Evolutionary conservation across 2,329 filamentous ascomycete species (phyloP).

Genomic region (Thielaviopsis punctulata): DNA sequence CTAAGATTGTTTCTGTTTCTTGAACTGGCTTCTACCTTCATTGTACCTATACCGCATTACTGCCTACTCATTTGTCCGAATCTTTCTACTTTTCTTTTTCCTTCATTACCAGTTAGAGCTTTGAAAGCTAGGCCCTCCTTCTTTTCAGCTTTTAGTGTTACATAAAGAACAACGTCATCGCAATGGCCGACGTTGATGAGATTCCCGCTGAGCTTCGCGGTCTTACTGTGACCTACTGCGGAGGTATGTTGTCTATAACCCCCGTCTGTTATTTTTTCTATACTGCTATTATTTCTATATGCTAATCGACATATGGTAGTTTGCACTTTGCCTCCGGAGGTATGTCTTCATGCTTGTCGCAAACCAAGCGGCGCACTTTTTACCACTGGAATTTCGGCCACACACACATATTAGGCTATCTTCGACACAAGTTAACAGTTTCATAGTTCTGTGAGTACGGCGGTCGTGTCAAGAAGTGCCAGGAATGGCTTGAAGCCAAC

Average conservation of each 20-base stretch:
- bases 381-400: neutral
- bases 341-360: constrained; percentile 19
- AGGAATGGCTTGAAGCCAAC: constrained; percentile 76
- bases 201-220: constrained; percentile 10
- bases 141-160: constrained; percentile 14
- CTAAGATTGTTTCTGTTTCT: too few species aligned
- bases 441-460: constrained; percentile 95
- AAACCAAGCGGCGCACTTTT: constrained; percentile 5
- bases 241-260: constrained; percentile 27
- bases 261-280: neutral
- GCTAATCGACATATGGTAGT: constrained; percentile 24
- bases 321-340: constrained; percentile 48
- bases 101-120: too few species aligned
- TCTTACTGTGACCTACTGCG: constrained; percentile 33
- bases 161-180: constrained; percentile 1
- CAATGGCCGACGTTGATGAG: constrained; percentile 11
- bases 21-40: too few species aligned
- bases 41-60: too few species aligned
- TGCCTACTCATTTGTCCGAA: too few species aligned
- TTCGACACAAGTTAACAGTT: constrained; percentile 14
- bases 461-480: constrained; percentile 88
- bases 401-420: constrained; percentile 1
- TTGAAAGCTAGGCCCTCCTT: too few species aligned
- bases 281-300: neutral
- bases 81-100: too few species aligned